These are phyloP conservation scores for Malus hybrid DNA, from an alignment of 331 rosid species.

Conservation along the genomic window DNA sequence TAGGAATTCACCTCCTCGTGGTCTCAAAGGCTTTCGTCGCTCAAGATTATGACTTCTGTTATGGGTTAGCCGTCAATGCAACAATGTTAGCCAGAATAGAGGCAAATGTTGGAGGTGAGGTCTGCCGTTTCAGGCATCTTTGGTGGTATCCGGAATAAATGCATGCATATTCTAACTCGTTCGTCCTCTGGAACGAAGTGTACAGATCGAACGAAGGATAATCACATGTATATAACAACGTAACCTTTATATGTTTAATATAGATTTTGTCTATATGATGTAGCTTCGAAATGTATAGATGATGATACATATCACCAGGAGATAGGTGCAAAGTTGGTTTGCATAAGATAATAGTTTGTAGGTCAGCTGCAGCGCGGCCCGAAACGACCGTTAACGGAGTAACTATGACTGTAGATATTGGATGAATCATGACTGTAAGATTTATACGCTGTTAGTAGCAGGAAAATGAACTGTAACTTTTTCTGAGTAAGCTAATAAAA, in stretches of 20 bases:
- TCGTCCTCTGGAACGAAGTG: conserved; percentile 1
- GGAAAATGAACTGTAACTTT: no score
- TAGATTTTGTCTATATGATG: conserved; percentile 1
- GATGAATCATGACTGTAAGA: conserved; percentile 2
- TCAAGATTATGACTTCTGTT: conserved; percentile 45
- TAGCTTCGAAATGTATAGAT: not conserved
- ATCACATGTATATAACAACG: not conserved
- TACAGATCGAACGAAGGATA: conserved; percentile 2
- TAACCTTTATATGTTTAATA: not conserved
- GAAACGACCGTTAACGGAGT: no score
- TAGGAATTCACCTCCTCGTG: conserved; percentile 36
- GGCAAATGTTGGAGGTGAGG: not conserved
- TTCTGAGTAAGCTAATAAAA: no score
- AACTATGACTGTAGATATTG: no score
- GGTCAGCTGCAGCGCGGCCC: not conserved
- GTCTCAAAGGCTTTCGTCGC: conserved; percentile 53
- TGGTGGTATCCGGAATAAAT: conserved; percentile 1
- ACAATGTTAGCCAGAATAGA: not conserved
- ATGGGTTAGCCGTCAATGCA: not conserved
- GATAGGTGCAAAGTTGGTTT: conserved; percentile 8
- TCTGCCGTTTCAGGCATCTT: not conserved
- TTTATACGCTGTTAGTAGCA: conserved; percentile 15
- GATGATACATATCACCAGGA: not conserved
- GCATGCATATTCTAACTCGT: not conserved
- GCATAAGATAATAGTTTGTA: conserved; percentile 6